These are phyloP conservation scores for Colletotrichum higginsianum DNA, from an alignment of 2,329 filamentous ascomycete genomes.

Conservation along the genomic window DNA sequence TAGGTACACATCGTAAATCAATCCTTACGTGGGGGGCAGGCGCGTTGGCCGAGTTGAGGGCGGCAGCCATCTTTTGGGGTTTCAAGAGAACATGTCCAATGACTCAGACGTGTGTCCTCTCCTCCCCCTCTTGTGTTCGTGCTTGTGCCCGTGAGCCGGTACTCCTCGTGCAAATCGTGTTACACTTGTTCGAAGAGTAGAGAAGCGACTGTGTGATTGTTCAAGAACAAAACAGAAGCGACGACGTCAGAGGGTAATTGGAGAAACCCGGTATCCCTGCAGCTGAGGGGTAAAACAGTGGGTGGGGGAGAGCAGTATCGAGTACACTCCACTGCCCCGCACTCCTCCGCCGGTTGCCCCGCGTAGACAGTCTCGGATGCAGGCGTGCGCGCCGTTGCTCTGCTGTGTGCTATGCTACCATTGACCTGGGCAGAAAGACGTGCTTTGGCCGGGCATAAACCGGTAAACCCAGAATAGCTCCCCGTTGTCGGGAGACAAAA, in stretches of 20 bases:
- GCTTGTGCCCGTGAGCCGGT: no score
- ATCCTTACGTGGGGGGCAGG: conserved; percentile 23
- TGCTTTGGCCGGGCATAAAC: conserved; percentile 2
- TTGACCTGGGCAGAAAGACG: not conserved
- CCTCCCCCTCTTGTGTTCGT: not conserved
- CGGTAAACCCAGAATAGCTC: not conserved
- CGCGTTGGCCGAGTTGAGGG: not conserved
- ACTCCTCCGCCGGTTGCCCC: conserved; percentile 16
- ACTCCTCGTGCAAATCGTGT: no score
- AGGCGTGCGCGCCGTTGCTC: not conserved
- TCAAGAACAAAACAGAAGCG: not conserved
- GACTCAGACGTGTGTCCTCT: not conserved
- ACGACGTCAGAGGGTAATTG: conserved; percentile 30
- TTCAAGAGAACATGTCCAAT: no score
- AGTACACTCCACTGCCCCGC: conserved; percentile 17
- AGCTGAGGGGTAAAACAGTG: conserved; percentile 31
- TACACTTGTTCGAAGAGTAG: not conserved
- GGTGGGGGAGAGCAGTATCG: not conserved
- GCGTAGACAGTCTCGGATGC: conserved; percentile 1
- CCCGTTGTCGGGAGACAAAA: not conserved
- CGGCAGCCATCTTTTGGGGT: no score
- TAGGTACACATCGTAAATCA: not conserved
- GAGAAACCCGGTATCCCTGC: conserved; percentile 21
- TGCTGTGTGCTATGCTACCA: not conserved
- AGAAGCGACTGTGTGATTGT: not conserved